phyloP scores from a whole-genome alignment of 108 stramenopile species.

The Chaetoceros tenuissimus region DNA sequence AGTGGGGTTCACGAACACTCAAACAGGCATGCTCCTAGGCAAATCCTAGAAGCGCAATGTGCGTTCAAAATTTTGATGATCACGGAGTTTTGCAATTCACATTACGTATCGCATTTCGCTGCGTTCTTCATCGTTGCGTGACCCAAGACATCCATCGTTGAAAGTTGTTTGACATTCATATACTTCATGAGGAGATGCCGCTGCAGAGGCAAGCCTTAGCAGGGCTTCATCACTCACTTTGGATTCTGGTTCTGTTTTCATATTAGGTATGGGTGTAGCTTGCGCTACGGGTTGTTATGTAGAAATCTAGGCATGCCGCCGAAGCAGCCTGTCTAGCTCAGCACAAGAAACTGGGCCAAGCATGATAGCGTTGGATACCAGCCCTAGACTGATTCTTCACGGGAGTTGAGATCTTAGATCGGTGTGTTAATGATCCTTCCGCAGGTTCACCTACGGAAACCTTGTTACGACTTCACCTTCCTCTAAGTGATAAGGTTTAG shows the following conservation, averaged over 20 bases:
- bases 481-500: constrained; percentile 92
- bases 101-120: constrained; percentile 98
- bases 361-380: too few relatives aligned
- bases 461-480: constrained; percentile 99
- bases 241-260: too few relatives aligned
- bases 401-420: constrained; percentile 53
- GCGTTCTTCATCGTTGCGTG: constrained; percentile 98
- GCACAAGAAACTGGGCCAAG: too few relatives aligned
- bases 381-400: constrained; percentile 21
- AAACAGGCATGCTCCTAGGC: constrained; percentile 82
- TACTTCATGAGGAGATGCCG: too few relatives aligned
- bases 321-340: too few relatives aligned
- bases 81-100: constrained; percentile 94
- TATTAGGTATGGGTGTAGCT: too few relatives aligned
- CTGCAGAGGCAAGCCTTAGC: too few relatives aligned
- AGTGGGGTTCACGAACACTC: constrained; percentile 83
- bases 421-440: constrained; percentile 96
- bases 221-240: too few relatives aligned
- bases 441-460: constrained; percentile 99
- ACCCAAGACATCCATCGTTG: constrained; percentile 97
- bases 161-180: constrained; percentile 85
- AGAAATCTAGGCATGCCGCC: too few relatives aligned
- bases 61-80: constrained; percentile 95
- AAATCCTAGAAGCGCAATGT: constrained; percentile 88
- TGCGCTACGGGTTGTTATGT: too few relatives aligned